phyloP scores from a whole-genome alignment of 495 filamentous ascomycete genomes.

The Halenospora varia region DNA sequence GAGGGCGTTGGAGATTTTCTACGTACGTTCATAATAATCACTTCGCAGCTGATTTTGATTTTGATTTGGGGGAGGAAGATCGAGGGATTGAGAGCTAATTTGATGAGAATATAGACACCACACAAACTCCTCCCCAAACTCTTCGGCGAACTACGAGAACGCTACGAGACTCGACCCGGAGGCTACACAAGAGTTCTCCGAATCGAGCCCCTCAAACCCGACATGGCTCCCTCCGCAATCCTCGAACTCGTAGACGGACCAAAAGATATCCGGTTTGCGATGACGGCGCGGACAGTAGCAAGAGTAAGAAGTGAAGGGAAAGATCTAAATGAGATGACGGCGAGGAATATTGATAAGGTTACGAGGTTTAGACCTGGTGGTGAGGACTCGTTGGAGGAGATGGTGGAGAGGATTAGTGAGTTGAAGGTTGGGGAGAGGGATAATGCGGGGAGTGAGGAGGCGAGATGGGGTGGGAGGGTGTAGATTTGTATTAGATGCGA shows the following conservation, averaged over 20 bases:
- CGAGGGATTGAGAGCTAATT: neutral
- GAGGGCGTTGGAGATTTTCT: conserved; percentile 71
- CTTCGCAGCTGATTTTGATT: neutral
- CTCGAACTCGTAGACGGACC: conserved; percentile 96
- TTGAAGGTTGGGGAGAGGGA: conserved; percentile 30
- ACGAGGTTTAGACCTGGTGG: conserved; percentile 70
- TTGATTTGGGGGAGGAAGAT: neutral
- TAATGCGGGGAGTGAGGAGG: conserved; percentile 21
- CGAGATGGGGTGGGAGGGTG: conserved; percentile 25
- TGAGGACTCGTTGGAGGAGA: conserved; percentile 58
- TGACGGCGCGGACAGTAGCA: conserved; percentile 79
- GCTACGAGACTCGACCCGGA: conserved; percentile 77
- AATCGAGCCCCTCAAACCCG: conserved; percentile 66
- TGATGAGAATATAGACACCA: conserved; percentile 20
- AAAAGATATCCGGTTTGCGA: conserved; percentile 88
- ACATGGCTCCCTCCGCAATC: conserved; percentile 84
- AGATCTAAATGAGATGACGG: conserved; percentile 62
- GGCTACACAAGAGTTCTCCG: conserved; percentile 94
- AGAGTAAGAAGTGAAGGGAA: conserved; percentile 49
- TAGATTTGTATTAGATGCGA: conserved; percentile 1
- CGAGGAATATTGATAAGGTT: conserved; percentile 78
- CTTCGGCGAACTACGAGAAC: conserved; percentile 74
- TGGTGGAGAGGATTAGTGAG: conserved; percentile 59
- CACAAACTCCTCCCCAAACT: conserved; percentile 70
- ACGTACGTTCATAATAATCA: too few relatives aligned